These are phyloP conservation scores for Glycine soja DNA, from an alignment of 306 rosid species.

Conservation along the genomic window DNA sequence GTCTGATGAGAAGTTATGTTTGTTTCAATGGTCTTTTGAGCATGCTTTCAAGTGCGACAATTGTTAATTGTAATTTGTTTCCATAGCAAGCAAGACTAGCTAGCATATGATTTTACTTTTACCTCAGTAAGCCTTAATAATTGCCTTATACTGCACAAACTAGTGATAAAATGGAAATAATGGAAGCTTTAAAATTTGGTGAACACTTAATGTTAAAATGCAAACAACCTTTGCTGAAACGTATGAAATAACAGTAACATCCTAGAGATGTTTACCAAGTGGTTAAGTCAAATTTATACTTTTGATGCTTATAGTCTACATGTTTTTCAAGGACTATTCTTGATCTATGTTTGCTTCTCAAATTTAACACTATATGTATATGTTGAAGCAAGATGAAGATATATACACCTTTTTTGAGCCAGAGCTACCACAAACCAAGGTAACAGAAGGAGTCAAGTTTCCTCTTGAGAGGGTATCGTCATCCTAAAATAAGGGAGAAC, in stretches of 20 bases:
- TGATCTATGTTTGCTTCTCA: too few relatives aligned
- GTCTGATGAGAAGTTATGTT: constrained; percentile 22
- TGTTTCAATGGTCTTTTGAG: background rate
- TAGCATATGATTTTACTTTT: constrained; percentile 23
- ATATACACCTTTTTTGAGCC: constrained; percentile 92
- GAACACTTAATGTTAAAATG: background rate
- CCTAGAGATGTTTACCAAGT: too few relatives aligned
- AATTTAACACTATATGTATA: constrained; percentile 14
- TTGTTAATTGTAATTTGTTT: background rate
- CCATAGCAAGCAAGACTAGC: constrained; percentile 19
- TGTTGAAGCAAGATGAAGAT: constrained; percentile 85
- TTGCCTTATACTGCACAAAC: constrained; percentile 18
- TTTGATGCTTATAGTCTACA: too few relatives aligned
- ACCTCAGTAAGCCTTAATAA: background rate
- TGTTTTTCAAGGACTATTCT: too few relatives aligned
- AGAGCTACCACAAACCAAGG: constrained; percentile 74
- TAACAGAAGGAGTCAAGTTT: constrained; percentile 62
- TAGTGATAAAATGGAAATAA: background rate
- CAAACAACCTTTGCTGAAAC: background rate
- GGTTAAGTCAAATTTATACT: too few relatives aligned
- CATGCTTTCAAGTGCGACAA: constrained; percentile 9
- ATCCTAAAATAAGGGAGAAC: constrained; percentile 58
- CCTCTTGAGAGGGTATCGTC: constrained; percentile 66
- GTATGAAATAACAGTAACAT: too few relatives aligned
- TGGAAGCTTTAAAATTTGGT: constrained; percentile 16